These are phyloP conservation scores for Cladophialophora chaetospira DNA, from an alignment of 2,329 filamentous ascomycete species.

Conservation along the genomic window DNA sequence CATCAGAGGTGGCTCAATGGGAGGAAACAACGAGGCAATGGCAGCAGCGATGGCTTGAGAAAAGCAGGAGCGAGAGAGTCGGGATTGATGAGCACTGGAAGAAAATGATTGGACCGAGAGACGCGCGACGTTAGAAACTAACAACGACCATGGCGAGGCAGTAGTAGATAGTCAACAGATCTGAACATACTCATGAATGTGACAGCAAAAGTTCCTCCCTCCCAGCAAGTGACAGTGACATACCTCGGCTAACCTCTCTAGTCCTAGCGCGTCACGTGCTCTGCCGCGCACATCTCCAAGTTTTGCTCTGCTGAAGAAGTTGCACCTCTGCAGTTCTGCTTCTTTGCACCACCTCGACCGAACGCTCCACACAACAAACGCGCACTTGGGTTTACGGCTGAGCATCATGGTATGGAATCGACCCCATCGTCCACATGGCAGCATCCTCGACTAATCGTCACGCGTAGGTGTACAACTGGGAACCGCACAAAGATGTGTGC, in stretches of 20 bases:
- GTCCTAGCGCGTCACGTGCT: too few relatives aligned
- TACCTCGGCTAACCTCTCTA: too few relatives aligned
- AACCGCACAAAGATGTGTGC: conserved; percentile 65
- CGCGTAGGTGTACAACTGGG: conserved; percentile 62
- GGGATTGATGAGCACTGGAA: conserved; percentile 30
- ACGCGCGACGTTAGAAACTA: neutral
- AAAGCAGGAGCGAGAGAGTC: conserved; percentile 19
- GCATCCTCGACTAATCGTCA: neutral
- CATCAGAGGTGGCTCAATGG: conserved; percentile 20
- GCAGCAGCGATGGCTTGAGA: conserved; percentile 24
- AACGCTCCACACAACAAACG: conserved; percentile 13
- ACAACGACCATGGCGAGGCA: too few relatives aligned
- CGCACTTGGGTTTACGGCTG: conserved; percentile 28
- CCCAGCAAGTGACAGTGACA: too few relatives aligned
- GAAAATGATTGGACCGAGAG: conserved; percentile 24
- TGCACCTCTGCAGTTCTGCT: conserved; percentile 21
- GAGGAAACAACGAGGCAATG: conserved; percentile 19
- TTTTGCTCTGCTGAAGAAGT: conserved; percentile 2
- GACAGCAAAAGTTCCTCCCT: too few relatives aligned
- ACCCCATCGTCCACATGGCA: neutral
- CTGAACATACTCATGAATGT: too few relatives aligned
- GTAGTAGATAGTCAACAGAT: too few relatives aligned
- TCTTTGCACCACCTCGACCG: conserved; percentile 2
- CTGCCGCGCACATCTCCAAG: too few relatives aligned
- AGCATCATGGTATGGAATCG: conserved; percentile 29